phyloP scores from a whole-genome alignment of 768 basidiomycete species.

The Boletus rubescentipes region DNA sequence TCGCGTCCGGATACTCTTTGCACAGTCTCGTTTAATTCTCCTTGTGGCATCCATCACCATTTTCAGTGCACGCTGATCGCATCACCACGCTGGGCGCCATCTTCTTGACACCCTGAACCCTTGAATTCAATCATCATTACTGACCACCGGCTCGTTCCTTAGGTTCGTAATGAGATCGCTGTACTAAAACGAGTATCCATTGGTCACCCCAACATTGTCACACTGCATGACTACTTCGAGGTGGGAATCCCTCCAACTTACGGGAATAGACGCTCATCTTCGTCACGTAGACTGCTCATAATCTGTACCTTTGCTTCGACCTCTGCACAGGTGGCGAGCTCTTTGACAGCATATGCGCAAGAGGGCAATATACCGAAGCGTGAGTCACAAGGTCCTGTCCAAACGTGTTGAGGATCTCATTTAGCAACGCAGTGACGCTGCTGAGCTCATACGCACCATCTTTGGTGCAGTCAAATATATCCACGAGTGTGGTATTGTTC shows the following conservation, averaged over 20 bases:
- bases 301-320: constrained; percentile 93
- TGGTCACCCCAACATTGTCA: constrained; percentile 88
- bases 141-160: constrained; percentile 10
- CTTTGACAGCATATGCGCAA: constrained; percentile 98
- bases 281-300: constrained; percentile 71
- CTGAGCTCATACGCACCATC: constrained; percentile 83
- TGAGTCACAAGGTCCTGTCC: constrained; percentile 36
- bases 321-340: constrained; percentile 97
- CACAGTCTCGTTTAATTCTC: background rate
- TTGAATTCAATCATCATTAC: constrained; percentile 1
- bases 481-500: constrained; percentile 89
- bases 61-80: constrained; percentile 12
- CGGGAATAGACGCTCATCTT: background rate
- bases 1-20: constrained; percentile 4
- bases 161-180: constrained; percentile 97
- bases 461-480: constrained; percentile 88
- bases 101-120: constrained; percentile 16
- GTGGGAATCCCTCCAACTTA: constrained; percentile 35
- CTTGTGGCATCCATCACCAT: constrained; percentile 11
- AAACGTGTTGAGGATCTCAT: constrained; percentile 16
- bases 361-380: constrained; percentile 96
- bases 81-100: background rate
- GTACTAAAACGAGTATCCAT: constrained; percentile 93
- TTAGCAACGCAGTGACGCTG: constrained; percentile 70
- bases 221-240: constrained; percentile 95